Evolutionary conservation across 306 rosid species (phyloP).

Genomic region (Vachellia collinsii): DNA sequence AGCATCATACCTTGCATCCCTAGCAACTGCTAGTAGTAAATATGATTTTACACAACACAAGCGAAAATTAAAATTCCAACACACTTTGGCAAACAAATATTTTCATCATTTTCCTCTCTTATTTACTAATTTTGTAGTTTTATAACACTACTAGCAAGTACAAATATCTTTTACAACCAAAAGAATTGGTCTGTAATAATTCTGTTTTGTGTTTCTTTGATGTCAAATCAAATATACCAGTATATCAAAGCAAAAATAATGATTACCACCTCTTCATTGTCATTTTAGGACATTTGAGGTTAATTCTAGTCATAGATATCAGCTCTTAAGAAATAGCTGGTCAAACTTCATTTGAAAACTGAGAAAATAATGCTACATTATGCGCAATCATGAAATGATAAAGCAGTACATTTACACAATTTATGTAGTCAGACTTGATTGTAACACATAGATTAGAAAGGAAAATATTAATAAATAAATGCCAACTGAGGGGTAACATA

Average conservation of each 20-base stretch:
- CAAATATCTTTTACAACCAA: slow-evolving; percentile 16
- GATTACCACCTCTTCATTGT: slow-evolving; percentile 21
- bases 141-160: neutral
- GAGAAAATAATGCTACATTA: neutral
- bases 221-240: neutral
- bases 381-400: neutral
- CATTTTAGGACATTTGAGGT: slow-evolving; percentile 27
- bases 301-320: slow-evolving; percentile 17
- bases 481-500: slow-evolving; percentile 44
- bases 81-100: slow-evolving; percentile 16
- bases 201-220: neutral
- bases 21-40: slow-evolving; percentile 31
- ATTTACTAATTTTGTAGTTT: neutral
- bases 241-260: neutral
- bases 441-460: neutral
- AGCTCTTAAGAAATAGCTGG: slow-evolving; percentile 1
- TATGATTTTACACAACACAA: slow-evolving; percentile 9
- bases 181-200: neutral
- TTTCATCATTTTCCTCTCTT: slow-evolving; percentile 25
- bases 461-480: neutral
- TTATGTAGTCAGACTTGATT: neutral
- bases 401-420: neutral
- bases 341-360: neutral
- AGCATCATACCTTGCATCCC: slow-evolving; percentile 25
- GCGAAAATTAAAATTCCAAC: slow-evolving; percentile 3